These are phyloP conservation scores for Heracleum sosnowskyi DNA, from an alignment of 129 eudicot species.

Conservation along the genomic window DNA sequence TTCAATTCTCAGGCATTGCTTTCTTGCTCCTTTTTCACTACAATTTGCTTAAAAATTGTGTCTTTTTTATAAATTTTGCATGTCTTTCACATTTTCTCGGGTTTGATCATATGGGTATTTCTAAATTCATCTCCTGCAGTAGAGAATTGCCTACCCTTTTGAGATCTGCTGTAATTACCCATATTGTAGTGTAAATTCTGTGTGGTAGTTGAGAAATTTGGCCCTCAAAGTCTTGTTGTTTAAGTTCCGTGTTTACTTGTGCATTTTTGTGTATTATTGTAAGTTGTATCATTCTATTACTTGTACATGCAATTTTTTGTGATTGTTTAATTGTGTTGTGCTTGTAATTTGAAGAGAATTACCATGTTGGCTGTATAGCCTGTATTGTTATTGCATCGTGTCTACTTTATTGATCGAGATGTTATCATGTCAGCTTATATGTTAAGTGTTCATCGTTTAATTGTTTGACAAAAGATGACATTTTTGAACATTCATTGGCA, in stretches of 20 bases:
- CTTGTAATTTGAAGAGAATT: background rate
- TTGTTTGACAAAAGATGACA: background rate
- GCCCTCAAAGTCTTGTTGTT: background rate
- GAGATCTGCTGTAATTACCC: background rate
- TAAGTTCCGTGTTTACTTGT: background rate
- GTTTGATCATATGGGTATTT: conserved; percentile 5
- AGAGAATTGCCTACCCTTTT: background rate
- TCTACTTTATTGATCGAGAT: background rate
- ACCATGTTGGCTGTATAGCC: background rate
- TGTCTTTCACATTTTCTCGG: background rate
- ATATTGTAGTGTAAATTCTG: no score
- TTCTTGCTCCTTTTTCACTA: conserved; percentile 3
- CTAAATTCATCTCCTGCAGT: background rate
- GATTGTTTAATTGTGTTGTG: no score
- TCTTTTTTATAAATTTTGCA: background rate
- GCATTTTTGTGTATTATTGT: background rate
- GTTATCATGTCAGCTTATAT: no score
- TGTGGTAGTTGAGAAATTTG: background rate
- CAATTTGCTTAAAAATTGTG: background rate
- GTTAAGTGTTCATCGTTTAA: background rate
- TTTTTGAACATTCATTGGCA: background rate
- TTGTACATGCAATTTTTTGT: background rate
- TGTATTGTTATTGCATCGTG: background rate
- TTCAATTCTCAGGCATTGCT: conserved; percentile 33
- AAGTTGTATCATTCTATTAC: background rate